Evolutionary conservation across 768 basidiomycete genomes (phyloP).

Genomic region (Suillus alpinus): DNA sequence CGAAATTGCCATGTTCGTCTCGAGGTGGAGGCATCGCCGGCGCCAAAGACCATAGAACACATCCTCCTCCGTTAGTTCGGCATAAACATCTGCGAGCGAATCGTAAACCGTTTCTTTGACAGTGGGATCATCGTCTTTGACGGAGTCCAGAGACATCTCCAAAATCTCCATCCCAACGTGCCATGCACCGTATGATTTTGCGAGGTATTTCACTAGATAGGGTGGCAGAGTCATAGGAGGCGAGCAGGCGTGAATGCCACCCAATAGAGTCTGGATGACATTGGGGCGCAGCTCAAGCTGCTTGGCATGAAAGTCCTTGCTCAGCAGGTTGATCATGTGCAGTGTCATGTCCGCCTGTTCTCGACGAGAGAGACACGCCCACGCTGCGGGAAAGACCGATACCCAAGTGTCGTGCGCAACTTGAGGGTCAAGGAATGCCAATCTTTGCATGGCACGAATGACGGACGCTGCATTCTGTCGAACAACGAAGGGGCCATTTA

Average conservation of each 20-base stretch:
- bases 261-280: slow-evolving; percentile 86
- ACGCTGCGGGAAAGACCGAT: slow-evolving; percentile 80
- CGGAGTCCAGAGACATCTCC: slow-evolving; percentile 70
- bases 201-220: slow-evolving; percentile 92
- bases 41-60: slow-evolving; percentile 97
- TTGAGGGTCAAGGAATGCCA: slow-evolving; percentile 77
- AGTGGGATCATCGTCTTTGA: slow-evolving; percentile 76
- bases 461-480: slow-evolving; percentile 50
- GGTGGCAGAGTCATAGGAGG: slow-evolving; percentile 90
- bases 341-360: slow-evolving; percentile 89
- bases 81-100: slow-evolving; percentile 91
- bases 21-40: slow-evolving; percentile 79
- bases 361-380: slow-evolving; percentile 79
- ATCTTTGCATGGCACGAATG: slow-evolving; percentile 74
- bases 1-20: slow-evolving; percentile 84
- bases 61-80: slow-evolving; percentile 94
- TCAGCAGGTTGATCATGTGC: slow-evolving; percentile 85
- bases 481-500: slow-evolving; percentile 36
- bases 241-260: slow-evolving; percentile 78
- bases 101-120: slow-evolving; percentile 84
- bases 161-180: slow-evolving; percentile 86
- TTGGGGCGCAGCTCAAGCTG: slow-evolving; percentile 90
- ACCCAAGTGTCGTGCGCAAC: slow-evolving; percentile 85
- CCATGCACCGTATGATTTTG: slow-evolving; percentile 97
- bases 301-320: slow-evolving; percentile 90